A percentile compares a stretch with the other conserved stretches of the same genome.
Evolutionary conservation across 768 basidiomycete genomes (phyloP).

Genomic region (Collybiopsis confluens): DNA sequence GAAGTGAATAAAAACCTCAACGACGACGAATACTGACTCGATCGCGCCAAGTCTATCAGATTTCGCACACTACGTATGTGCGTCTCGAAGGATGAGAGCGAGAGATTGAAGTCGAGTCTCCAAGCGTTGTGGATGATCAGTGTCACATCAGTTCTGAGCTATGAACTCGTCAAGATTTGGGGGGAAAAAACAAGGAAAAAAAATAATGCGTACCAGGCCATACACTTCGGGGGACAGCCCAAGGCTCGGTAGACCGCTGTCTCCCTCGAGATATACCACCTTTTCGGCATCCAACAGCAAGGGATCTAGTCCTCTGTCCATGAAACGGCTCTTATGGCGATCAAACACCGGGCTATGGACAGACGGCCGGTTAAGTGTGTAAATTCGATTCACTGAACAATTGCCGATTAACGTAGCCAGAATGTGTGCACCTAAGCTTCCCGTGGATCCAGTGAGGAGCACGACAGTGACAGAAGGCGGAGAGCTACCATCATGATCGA

Average conservation of each 20-base stretch:
- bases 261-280: slow-evolving; percentile 29
- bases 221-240: slow-evolving; percentile 16
- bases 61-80: slow-evolving; percentile 43
- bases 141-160: slow-evolving; percentile 26
- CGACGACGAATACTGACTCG: slow-evolving; percentile 11
- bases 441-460: slow-evolving; percentile 36
- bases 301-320: slow-evolving; percentile 25
- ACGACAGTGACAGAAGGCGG: slow-evolving; percentile 19
- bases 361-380: slow-evolving; percentile 12
- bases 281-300: slow-evolving; percentile 24
- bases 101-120: slow-evolving; percentile 38
- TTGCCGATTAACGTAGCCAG: slow-evolving; percentile 23
- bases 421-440: slow-evolving; percentile 34
- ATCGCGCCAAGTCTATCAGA: slow-evolving; percentile 35
- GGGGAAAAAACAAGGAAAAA: slow-evolving; percentile 18
- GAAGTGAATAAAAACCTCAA: slow-evolving; percentile 37
- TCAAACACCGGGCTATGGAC: neutral
- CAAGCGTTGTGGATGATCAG: slow-evolving; percentile 34
- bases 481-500: slow-evolving; percentile 5
- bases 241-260: slow-evolving; percentile 19
- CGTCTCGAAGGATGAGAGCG: slow-evolving; percentile 45
- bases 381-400: slow-evolving; percentile 15
- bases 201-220: slow-evolving; percentile 16
- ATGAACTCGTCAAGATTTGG: slow-evolving; percentile 10
- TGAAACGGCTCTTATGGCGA: slow-evolving; percentile 21